These are phyloP conservation scores for Salix purpurea DNA, from an alignment of 345 rosid species.

Conservation along the genomic window DNA sequence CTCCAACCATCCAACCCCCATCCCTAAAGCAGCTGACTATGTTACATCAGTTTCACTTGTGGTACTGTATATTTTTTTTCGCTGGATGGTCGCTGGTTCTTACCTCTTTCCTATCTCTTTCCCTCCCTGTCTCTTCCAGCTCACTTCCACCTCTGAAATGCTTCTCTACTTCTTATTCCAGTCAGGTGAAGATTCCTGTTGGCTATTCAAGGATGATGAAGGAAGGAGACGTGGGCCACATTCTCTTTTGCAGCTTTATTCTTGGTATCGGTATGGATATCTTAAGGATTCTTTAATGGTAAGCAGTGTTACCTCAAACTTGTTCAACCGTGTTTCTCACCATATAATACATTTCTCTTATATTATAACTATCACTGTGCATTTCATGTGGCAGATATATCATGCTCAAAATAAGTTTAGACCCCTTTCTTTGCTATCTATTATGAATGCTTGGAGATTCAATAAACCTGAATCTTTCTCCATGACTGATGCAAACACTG, in stretches of 20 bases:
- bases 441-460: slow-evolving; percentile 51
- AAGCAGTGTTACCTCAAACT: slow-evolving; percentile 14
- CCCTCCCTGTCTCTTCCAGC: not conserved
- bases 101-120: not conserved
- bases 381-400: slow-evolving; percentile 52
- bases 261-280: slow-evolving; percentile 63
- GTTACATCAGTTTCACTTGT: slow-evolving; percentile 29
- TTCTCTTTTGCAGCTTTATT: slow-evolving; percentile 56
- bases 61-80: slow-evolving; percentile 35
- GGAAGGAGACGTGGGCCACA: slow-evolving; percentile 80
- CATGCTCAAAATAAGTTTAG: slow-evolving; percentile 51
- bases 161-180: slow-evolving; percentile 19
- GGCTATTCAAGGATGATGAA: slow-evolving; percentile 70
- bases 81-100: not conserved
- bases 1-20: slow-evolving; percentile 29
- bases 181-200: slow-evolving; percentile 64
- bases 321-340: not conserved
- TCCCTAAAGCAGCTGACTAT: slow-evolving; percentile 24
- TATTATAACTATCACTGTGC: slow-evolving; percentile 7
- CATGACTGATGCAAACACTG: slow-evolving; percentile 25
- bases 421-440: slow-evolving; percentile 48
- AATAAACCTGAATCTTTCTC: slow-evolving; percentile 21
- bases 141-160: not conserved
- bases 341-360: not conserved
- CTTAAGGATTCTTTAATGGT: slow-evolving; percentile 61